Base-by-base conservation (phyloP, 2,329 filamentous ascomycete species). In the Fusarium continuum region DNA sequence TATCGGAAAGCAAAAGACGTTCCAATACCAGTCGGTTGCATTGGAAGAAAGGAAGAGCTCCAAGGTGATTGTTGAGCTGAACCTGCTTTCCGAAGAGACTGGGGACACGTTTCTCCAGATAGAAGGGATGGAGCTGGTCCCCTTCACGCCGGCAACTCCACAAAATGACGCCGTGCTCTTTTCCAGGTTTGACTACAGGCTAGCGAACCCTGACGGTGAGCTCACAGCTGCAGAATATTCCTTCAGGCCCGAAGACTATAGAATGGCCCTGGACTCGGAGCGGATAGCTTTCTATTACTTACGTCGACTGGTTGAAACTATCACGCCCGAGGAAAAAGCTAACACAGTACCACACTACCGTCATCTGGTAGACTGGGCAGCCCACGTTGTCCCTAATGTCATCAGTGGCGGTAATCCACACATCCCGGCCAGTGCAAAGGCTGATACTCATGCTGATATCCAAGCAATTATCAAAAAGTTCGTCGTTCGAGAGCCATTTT, bases 221-320 rank as follows among this genome's bases (percentile, higher is more conserved):
- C 8, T 34, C n/a, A 34, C 31, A 6, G 31, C 31, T 11, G 31
- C 31, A 9, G 31, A 34, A 16, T 34, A 34, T 16, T 16, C n/a
- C 31, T 34, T 34, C 31, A 34, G 17, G 11, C 31, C 31, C n/a
- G 31, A 34, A 17, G 31, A 34, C n/a, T 34, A 34, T 16, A 34
- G 11, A 16, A 34, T 34, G 31, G 31, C 31, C 17, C 31, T 34
- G 3, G 31, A 34, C 31, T 34, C n/a, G 9, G 31, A 34, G 17
- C n/a, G 31, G 11, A 34, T 34, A 16, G 31, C 31, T 13, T 34
- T 34, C n/a, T 34, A 34, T 4, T 34, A 34, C 31, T 17, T 34
- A 10, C 31, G 31, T 17, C 31, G n/a, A n/a, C n/a, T n/a, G n/a
- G n/a, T n/a, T n/a, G n/a, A n/a, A n/a, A n/a, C n/a, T n/a, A n/a